These are phyloP conservation scores for Tylopilus sp. DNA, from an alignment of 768 basidiomycete species.

Conservation along the genomic window DNA sequence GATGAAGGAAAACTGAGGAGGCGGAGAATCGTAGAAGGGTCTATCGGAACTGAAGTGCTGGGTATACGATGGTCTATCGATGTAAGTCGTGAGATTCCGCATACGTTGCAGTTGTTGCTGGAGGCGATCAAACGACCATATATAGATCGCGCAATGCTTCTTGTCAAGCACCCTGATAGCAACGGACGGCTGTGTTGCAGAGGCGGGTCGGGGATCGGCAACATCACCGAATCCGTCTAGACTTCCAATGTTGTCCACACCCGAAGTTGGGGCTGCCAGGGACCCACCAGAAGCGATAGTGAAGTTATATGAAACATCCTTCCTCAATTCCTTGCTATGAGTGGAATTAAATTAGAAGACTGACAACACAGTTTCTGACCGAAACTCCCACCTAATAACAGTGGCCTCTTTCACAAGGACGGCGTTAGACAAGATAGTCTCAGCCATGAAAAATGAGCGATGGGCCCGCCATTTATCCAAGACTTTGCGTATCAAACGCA, in stretches of 20 bases:
- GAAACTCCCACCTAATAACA: slow-evolving; percentile 65
- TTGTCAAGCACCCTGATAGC: slow-evolving; percentile 91
- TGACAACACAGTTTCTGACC: neutral
- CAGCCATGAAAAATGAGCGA: slow-evolving; percentile 89
- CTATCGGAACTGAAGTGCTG: slow-evolving; percentile 93
- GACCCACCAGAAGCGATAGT: slow-evolving; percentile 82
- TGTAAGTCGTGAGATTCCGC: slow-evolving; percentile 88
- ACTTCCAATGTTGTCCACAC: slow-evolving; percentile 81
- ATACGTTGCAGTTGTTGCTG: slow-evolving; percentile 88
- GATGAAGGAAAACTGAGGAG: slow-evolving; percentile 89
- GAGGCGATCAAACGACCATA: slow-evolving; percentile 88
- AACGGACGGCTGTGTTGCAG: slow-evolving; percentile 75
- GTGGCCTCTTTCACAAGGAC: slow-evolving; percentile 92
- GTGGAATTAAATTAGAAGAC: slow-evolving; percentile 7
- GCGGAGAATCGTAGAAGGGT: slow-evolving; percentile 86
- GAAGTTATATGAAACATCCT: slow-evolving; percentile 90
- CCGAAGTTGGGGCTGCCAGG: slow-evolving; percentile 74
- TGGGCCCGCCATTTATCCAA: slow-evolving; percentile 84
- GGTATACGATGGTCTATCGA: slow-evolving; percentile 89
- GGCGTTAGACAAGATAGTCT: slow-evolving; percentile 79
- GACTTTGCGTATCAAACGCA: slow-evolving; percentile 78
- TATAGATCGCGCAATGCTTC: slow-evolving; percentile 80
- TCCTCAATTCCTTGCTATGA: slow-evolving; percentile 77
- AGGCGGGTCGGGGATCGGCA: slow-evolving; percentile 74
- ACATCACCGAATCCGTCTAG: slow-evolving; percentile 92